These are phyloP conservation scores for Clarireedia monteithiana DNA, from an alignment of 2,329 filamentous ascomycete species.

Conservation along the genomic window DNA sequence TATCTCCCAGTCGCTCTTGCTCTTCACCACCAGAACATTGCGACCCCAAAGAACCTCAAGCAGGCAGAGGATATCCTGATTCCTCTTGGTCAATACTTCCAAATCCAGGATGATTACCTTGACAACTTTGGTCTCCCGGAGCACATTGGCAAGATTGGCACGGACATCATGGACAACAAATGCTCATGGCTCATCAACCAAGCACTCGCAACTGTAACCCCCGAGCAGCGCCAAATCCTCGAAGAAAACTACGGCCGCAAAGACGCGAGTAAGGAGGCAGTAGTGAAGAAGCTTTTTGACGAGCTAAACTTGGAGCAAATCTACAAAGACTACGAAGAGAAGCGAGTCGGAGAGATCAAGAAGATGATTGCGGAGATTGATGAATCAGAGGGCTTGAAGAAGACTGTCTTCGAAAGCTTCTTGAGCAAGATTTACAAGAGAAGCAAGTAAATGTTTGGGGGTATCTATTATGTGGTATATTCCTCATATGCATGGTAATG, in stretches of 20 bases:
- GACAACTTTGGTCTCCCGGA: constrained; percentile 94
- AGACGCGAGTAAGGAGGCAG: constrained; percentile 72
- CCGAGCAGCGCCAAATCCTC: constrained; percentile 80
- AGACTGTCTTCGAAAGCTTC: constrained; percentile 82
- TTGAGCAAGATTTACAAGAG: constrained; percentile 97
- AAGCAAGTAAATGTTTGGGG: constrained; percentile 62
- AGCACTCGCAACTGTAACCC: constrained; percentile 69
- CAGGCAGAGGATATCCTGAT: constrained; percentile 88
- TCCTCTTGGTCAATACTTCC: constrained; percentile 97
- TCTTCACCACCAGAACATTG: constrained; percentile 75
- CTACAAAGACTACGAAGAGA: constrained; percentile 87
- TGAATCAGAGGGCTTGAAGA: constrained; percentile 83
- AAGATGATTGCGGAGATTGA: constrained; percentile 71
- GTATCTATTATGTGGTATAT: neutral
- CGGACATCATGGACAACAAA: constrained; percentile 99
- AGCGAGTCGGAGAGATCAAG: constrained; percentile 69
- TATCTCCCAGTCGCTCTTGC: constrained; percentile 94
- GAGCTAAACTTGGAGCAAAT: constrained; percentile 77
- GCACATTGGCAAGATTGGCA: constrained; percentile 96
- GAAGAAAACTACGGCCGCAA: constrained; percentile 94
- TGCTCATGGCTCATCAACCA: constrained; percentile 98
- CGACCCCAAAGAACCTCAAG: constrained; percentile 82
- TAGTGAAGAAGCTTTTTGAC: constrained; percentile 81
- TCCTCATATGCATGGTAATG: neutral
- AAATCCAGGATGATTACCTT: constrained; percentile 97